A percentile compares a stretch with the other conserved stretches of the same genome.
Evolutionary conservation across 306 rosid genomes (phyloP).

Genomic region (Cajanus cajan): DNA sequence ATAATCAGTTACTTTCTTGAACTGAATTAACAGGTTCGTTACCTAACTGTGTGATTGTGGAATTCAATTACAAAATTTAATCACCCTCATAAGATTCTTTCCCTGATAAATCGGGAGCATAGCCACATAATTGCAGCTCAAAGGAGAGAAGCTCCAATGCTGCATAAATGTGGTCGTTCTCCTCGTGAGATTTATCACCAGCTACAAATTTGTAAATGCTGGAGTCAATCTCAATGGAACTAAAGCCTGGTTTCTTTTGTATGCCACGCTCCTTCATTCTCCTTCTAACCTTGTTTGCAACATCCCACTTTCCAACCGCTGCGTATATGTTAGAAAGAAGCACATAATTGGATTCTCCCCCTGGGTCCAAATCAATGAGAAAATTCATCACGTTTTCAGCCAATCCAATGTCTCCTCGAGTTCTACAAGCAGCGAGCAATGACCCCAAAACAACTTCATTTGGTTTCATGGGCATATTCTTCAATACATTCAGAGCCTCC

Average conservation of each 20-base stretch:
- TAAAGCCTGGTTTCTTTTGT: conserved; percentile 68
- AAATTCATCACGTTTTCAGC: conserved; percentile 75
- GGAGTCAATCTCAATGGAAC: conserved; percentile 78
- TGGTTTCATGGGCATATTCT: conserved; percentile 82
- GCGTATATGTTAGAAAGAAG: conserved; percentile 86
- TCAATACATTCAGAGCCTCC: conserved; percentile 60
- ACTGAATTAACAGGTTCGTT: neutral
- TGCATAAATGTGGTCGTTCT: conserved; percentile 40
- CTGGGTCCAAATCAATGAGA: conserved; percentile 54
- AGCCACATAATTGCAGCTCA: conserved; percentile 66
- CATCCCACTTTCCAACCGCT: conserved; percentile 76
- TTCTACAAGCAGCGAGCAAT: conserved; percentile 84
- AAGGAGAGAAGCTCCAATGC: conserved; percentile 56
- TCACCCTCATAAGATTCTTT: conserved; percentile 42
- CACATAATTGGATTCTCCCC: conserved; percentile 77
- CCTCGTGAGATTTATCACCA: conserved; percentile 65
- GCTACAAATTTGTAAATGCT: conserved; percentile 72
- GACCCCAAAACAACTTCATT: conserved; percentile 89
- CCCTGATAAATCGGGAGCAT: conserved; percentile 44
- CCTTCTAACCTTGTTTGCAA: conserved; percentile 68
- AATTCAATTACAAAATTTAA: conserved; percentile 28
- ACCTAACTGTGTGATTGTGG: neutral
- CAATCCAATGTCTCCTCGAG: conserved; percentile 56
- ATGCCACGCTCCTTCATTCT: conserved; percentile 69
- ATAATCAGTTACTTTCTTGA: conserved; percentile 2